Evolutionary conservation across 1,139 yeast genomes (phyloP).

Genomic region (Meyerozyma smithsonii): DNA sequence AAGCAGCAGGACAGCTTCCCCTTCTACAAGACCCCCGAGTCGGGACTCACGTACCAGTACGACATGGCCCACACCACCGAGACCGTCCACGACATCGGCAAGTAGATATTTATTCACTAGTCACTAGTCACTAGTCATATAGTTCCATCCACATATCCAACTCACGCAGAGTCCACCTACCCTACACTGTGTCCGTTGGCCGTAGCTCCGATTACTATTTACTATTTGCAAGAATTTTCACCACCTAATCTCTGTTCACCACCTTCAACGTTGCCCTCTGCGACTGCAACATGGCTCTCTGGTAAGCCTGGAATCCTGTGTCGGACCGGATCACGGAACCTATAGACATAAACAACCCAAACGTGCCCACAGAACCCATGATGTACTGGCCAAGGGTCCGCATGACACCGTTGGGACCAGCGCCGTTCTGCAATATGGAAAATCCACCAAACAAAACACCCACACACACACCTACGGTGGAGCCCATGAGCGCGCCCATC

Average conservation of each 20-base stretch:
- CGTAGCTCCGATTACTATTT: conserved; percentile 1
- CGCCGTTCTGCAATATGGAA: conserved; percentile 86
- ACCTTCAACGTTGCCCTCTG: conserved; percentile 36
- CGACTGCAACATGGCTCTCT: conserved; percentile 31
- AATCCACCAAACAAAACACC: conserved; percentile 94
- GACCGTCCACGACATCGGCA: not conserved
- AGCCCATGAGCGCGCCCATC: conserved; percentile 97
- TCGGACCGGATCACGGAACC: conserved; percentile 91
- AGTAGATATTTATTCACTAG: not conserved
- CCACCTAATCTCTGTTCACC: conserved; percentile 13
- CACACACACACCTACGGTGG: conserved; percentile 92
- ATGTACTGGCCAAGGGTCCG: conserved; percentile 95
- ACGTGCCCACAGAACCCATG: conserved; percentile 94
- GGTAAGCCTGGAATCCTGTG: conserved; percentile 39
- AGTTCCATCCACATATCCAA: too few species aligned
- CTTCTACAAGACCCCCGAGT: conserved; percentile 33
- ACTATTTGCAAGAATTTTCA: conserved; percentile 1
- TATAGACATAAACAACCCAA: conserved; percentile 92
- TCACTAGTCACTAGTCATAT: not conserved
- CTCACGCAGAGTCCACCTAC: conserved; percentile 1
- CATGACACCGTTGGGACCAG: conserved; percentile 98
- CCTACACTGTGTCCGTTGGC: too few species aligned
- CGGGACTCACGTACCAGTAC: conserved; percentile 38
- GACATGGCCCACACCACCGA: conserved; percentile 18
- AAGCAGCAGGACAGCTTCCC: conserved; percentile 14